phyloP scores from a whole-genome alignment of 2,329 filamentous ascomycete species.

The Colletotrichum limetticola region DNA sequence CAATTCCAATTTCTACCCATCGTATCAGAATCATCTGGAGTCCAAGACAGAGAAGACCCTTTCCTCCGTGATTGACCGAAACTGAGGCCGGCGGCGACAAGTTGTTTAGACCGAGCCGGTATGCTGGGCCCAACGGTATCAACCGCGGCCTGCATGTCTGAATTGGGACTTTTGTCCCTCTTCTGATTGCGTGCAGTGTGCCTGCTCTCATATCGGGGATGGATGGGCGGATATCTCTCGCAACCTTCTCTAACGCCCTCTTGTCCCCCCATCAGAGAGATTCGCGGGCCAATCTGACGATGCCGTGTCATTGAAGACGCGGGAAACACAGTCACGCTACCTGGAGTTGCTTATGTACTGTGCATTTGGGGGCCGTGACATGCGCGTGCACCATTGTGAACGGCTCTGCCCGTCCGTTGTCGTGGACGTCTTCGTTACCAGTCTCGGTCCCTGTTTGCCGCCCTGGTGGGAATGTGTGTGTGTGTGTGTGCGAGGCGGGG shows the following conservation, averaged over 20 bases:
- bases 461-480: constrained; percentile 21
- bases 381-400: constrained; percentile 13
- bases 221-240: constrained; percentile 25
- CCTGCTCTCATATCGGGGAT: constrained; percentile 7
- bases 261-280: neutral
- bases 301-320: constrained; percentile 22
- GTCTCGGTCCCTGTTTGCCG: constrained; percentile 23
- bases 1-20: neutral
- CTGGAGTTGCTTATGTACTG: neutral
- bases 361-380: constrained; percentile 8
- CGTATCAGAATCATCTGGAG: neutral
- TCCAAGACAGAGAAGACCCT: too few relatives aligned
- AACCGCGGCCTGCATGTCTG: constrained; percentile 7
- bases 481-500: neutral
- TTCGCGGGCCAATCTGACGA: constrained; percentile 5
- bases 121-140: constrained; percentile 5
- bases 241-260: neutral
- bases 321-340: constrained; percentile 20
- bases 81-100: neutral
- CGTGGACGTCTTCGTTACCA: constrained; percentile 8
- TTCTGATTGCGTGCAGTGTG: constrained; percentile 17
- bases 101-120: constrained; percentile 6
- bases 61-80: neutral
- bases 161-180: constrained; percentile 19
- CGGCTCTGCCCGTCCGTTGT: constrained; percentile 21